Evolutionary conservation across 176 grass and related monocot genomes (phyloP).

Genomic region (Oryza meyeriana): DNA sequence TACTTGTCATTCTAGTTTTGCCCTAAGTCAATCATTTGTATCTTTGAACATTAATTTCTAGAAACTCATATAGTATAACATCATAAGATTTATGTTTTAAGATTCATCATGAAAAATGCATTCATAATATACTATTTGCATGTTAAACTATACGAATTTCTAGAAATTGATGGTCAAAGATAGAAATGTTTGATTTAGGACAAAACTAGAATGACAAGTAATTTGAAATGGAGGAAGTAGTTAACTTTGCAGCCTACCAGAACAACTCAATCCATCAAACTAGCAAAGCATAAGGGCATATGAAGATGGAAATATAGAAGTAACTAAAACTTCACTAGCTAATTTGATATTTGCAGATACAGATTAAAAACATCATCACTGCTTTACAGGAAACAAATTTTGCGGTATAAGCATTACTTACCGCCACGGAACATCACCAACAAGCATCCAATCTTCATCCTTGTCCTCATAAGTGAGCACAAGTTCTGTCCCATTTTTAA

Average conservation of each 20-base stretch:
- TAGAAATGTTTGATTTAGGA: too few species aligned
- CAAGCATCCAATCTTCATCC: slow-evolving; percentile 89
- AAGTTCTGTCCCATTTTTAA: slow-evolving; percentile 64
- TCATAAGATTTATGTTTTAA: too few species aligned
- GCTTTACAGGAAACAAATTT: neutral
- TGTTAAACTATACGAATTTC: too few species aligned
- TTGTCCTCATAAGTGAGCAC: slow-evolving; percentile 84
- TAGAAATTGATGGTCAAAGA: too few species aligned
- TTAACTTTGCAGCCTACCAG: neutral
- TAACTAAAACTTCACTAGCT: neutral
- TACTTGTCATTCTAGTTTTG: too few species aligned
- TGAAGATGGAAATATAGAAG: neutral
- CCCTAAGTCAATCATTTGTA: too few species aligned
- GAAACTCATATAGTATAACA: too few species aligned
- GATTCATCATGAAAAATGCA: too few species aligned
- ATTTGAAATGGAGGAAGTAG: neutral
- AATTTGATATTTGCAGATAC: neutral
- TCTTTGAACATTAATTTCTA: too few species aligned
- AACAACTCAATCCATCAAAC: neutral
- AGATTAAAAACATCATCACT: neutral
- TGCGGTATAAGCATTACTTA: slow-evolving; percentile 29
- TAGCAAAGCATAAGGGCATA: neutral
- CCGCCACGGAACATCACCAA: slow-evolving; percentile 85
- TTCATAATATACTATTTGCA: too few species aligned
- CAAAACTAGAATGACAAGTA: too few species aligned